Base-by-base conservation (phyloP, 306 rosid genomes). In the Delonix regia region DNA sequence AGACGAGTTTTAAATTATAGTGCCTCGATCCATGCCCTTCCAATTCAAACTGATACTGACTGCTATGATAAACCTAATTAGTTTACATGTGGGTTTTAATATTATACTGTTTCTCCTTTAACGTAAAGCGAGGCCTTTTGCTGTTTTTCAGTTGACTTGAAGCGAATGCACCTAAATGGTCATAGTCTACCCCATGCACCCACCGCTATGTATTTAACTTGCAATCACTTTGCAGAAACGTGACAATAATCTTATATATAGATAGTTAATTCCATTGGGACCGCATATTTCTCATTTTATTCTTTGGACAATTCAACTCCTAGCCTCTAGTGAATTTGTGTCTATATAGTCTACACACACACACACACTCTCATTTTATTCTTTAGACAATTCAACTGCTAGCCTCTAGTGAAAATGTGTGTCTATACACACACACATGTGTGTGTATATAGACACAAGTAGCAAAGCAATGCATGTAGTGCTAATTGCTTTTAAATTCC, bases 81-180 rank as follows among this genome's bases (percentile, higher is more conserved):
- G 67, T 78, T 78, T 71, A 49, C 39, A 45, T 62, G 62, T 63
- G 48, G 13, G 49, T 75, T 67, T 53, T 76, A 70, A 39, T 65
- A 64, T 15, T 56, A 36, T 48, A 82, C 19, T 57, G 24, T 28
- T 68, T 44, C 71, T 30, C 56, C 85, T 81, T 78, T 78, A 73
- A 73, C 75, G 61, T 69, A 81, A 73, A 71, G 83, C 30, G 39
- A 73, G 13, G 24, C 47, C 55, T 73, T 70, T 74, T 57, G 57
- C 77, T 81, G 59, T 74, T 52, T 42, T 51, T 36, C n/a, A 63
- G 85, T 81, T 85, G 88, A 85, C 88, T 34, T 42, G 19, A 55
- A 38, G 55, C 22, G 24, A 71, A 56, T 68, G 39, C 30, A 24
- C 34, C 21, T 39, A 34, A 25, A n/a, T n/a, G n/a, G n/a, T n/a